Percentiles rank a stretch among this genome's conserved stretches.
phyloP scores from a whole-genome alignment of 768 basidiomycete genomes.

The Mycena venus region DNA sequence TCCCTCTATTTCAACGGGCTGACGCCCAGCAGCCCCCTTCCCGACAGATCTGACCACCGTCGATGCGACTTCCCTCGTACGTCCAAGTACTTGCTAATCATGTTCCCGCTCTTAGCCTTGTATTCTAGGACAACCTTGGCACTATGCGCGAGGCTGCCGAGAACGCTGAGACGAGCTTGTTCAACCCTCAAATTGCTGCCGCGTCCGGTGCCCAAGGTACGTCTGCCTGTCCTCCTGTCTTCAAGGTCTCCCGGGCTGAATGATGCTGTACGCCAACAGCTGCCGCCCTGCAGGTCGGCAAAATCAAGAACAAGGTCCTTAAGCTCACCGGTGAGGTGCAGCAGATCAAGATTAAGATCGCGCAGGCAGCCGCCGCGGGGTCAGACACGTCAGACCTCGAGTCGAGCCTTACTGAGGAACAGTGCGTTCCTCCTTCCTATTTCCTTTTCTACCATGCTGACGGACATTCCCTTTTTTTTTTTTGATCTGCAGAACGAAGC shows the following conservation, averaged over 20 bases:
- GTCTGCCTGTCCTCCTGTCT: not conserved
- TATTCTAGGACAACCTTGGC: conserved; percentile 24
- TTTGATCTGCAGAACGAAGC: conserved; percentile 44
- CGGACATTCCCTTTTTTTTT: too few species aligned
- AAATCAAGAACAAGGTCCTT: conserved; percentile 61
- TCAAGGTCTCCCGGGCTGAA: not conserved
- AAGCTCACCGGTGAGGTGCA: conserved; percentile 55
- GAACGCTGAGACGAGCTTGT: conserved; percentile 36
- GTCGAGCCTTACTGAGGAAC: conserved; percentile 41
- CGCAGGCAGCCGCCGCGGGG: conserved; percentile 49
- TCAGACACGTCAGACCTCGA: conserved; percentile 44
- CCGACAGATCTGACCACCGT: conserved; percentile 51
- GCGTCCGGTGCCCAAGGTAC: conserved; percentile 37
- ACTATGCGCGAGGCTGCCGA: conserved; percentile 41
- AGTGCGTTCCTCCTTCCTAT: conserved; percentile 29
- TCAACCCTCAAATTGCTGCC: conserved; percentile 38
- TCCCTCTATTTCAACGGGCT: not conserved
- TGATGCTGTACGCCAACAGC: conserved; percentile 31
- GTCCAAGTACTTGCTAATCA: not conserved
- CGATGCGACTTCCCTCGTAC: conserved; percentile 37
- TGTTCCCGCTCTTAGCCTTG: not conserved
- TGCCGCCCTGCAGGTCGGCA: conserved; percentile 51
- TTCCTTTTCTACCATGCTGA: not conserved
- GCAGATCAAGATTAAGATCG: conserved; percentile 52
- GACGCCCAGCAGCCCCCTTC: conserved; percentile 40